A percentile compares a stretch with the other conserved stretches of the same genome.
These are phyloP conservation scores for Vigna mungo DNA, from an alignment of 306 rosid genomes.

Conservation along the genomic window DNA sequence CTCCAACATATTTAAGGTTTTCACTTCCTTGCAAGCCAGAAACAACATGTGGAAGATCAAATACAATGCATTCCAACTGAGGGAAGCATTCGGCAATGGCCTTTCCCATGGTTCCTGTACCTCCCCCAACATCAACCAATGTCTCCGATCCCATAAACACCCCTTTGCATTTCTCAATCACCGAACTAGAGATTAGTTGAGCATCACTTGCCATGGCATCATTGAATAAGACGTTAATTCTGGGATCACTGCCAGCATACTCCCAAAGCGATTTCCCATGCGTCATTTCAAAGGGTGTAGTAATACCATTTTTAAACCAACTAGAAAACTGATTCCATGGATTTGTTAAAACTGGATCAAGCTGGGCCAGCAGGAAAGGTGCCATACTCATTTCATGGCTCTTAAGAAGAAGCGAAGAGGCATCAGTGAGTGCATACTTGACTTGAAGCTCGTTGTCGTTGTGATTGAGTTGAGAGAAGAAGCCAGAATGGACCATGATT, in stretches of 20 bases:
- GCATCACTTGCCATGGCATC: slow-evolving; percentile 50
- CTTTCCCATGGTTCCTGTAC: slow-evolving; percentile 43
- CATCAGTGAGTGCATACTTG: neutral
- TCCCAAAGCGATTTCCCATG: neutral
- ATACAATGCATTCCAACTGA: neutral
- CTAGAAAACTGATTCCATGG: neutral
- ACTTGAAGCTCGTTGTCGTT: neutral
- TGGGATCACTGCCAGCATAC: neutral
- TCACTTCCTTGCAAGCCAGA: slow-evolving; percentile 30
- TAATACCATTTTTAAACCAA: neutral
- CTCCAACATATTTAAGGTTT: slow-evolving; percentile 43
- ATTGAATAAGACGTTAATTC: slow-evolving; percentile 10
- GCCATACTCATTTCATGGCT: neutral
- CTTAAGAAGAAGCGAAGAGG: neutral
- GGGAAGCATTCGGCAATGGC: slow-evolving; percentile 45
- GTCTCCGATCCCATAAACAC: slow-evolving; percentile 52
- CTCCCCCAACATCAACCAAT: slow-evolving; percentile 55
- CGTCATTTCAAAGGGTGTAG: neutral
- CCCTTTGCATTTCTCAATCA: slow-evolving; percentile 35
- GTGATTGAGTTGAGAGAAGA: slow-evolving; percentile 2
- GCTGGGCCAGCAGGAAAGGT: slow-evolving; percentile 1
- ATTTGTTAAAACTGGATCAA: neutral
- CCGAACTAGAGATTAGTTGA: neutral
- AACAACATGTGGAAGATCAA: slow-evolving; percentile 55
- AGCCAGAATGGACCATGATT: slow-evolving; percentile 29